Evolutionary conservation across 495 filamentous ascomycete species (phyloP), one percentile per base, ranked within the genome.

Genomic region (Podospora pseudoanserina): DNA sequence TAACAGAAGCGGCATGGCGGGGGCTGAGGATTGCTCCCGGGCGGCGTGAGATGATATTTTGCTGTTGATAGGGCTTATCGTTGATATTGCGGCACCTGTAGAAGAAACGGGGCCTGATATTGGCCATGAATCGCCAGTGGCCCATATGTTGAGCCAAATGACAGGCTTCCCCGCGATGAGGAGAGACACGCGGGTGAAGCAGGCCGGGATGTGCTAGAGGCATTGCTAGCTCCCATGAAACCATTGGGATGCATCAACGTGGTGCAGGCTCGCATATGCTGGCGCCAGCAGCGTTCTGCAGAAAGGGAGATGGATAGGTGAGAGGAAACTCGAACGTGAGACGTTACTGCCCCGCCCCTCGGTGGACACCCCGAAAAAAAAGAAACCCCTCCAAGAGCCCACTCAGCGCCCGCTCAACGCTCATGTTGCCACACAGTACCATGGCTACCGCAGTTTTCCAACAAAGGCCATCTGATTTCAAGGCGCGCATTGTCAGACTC

Each of bases 191-290:
- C 6, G n/a, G 55, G 23, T 18, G 55, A 58, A 26, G 18, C 55
- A 20, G 55, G 39, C 39, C 1, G 39, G 39, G 39, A 49, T 49
- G 39, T 9, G 39, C 39, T 49, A 2, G 39, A 13, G 26, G 56
- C 30, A 61, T 30, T 20, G 27, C 30, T 32, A 32, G 18, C 28
- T 15, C 34, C 30, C 18, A 49, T 28, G 34, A 63, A 63, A 63
- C 61, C 61, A 63, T 49, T 63, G n/a, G 49, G 3, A 32, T 63
- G 20, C 28, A 39, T 44, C 61, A 63, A 63, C 61, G 61, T 63
- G 61, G 28, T 63, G 61, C 32, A 63, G 16, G n/a, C 61, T 59
- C 19, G 56, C 15, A 20, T 27, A 32, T 44, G 30, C 34, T 18
- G 32, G 13, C 20, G n/a, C 27, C 27, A 49, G 61, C 30, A 32